Evolutionary conservation across 2,329 filamentous ascomycete species (phyloP).

Genomic region (Falciphora oryzae): DNA sequence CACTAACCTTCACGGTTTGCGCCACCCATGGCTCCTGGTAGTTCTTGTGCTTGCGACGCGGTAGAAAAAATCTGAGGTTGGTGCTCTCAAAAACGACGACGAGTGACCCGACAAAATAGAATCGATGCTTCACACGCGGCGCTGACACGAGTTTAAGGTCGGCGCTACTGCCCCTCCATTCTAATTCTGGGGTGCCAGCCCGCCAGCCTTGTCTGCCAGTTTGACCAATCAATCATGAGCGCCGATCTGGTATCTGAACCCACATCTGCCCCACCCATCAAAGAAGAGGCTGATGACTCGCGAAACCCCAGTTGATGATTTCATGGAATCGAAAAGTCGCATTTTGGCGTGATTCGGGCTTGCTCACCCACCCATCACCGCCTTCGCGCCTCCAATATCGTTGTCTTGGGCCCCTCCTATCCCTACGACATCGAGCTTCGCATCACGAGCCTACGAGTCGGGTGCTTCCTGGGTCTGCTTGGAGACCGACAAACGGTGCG

Average conservation of each 20-base stretch:
- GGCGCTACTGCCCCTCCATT: background rate
- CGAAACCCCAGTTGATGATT: background rate
- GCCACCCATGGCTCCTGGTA: slow-evolving; percentile 52
- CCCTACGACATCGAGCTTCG: too few species aligned
- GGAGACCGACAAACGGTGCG: background rate
- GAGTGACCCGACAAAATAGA: background rate
- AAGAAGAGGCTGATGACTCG: background rate
- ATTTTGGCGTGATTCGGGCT: background rate
- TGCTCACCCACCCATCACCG: background rate
- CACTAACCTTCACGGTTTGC: slow-evolving; percentile 57
- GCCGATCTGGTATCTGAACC: background rate
- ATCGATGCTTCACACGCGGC: background rate
- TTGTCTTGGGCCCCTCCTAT: too few species aligned
- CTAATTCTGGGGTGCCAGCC: too few species aligned
- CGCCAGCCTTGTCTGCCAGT: background rate
- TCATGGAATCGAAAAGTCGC: background rate
- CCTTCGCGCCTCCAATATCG: background rate
- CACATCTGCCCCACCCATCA: background rate
- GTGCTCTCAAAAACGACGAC: background rate
- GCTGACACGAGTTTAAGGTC: background rate
- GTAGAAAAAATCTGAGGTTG: background rate
- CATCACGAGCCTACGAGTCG: background rate
- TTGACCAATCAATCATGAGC: background rate
- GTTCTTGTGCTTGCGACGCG: background rate
- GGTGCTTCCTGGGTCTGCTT: background rate